A percentile compares a stretch with the other conserved stretches of the same genome.
phyloP scores from a whole-genome alignment of 148 eudicot species.

The Heliosperma pusillum region DNA sequence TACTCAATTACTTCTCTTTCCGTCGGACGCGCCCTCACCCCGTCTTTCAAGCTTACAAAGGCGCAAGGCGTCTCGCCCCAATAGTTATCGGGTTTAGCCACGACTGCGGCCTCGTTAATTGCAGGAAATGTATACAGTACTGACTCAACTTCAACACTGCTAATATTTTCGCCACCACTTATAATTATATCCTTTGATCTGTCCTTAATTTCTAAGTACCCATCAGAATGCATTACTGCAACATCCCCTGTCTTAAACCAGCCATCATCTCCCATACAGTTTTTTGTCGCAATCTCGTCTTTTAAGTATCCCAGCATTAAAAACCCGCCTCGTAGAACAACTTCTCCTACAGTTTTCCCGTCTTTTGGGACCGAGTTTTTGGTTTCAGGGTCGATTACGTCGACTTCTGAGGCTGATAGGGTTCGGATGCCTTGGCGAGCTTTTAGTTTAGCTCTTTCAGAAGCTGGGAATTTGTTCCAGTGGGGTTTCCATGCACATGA shows the following conservation, averaged over 20 bases:
- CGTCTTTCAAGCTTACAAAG: slow-evolving; percentile 38
- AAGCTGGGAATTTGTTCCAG: slow-evolving; percentile 38
- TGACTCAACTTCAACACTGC: slow-evolving; percentile 47
- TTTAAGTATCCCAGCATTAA: slow-evolving; percentile 50
- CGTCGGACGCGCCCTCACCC: neutral
- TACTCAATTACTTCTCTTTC: slow-evolving; percentile 41
- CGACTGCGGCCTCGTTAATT: slow-evolving; percentile 48
- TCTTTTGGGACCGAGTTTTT: slow-evolving; percentile 35
- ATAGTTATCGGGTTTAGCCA: slow-evolving; percentile 44
- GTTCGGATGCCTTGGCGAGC: slow-evolving; percentile 49
- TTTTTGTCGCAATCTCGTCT: slow-evolving; percentile 31
- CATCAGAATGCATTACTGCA: slow-evolving; percentile 47
- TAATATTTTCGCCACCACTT: slow-evolving; percentile 49
- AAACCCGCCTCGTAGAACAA: slow-evolving; percentile 35
- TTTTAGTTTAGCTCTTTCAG: slow-evolving; percentile 35
- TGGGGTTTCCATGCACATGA: slow-evolving; percentile 45
- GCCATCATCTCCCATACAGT: slow-evolving; percentile 34
- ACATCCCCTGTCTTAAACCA: slow-evolving; percentile 52
- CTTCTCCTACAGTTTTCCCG: slow-evolving; percentile 39
- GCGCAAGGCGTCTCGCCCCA: slow-evolving; percentile 71
- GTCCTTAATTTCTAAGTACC: slow-evolving; percentile 51
- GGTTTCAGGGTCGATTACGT: slow-evolving; percentile 31
- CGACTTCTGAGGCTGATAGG: slow-evolving; percentile 19
- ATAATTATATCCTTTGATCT: slow-evolving; percentile 43
- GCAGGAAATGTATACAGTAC: slow-evolving; percentile 31